Conservation (phyloP, 306 rosid genomes). For the Prosopis cineraria region DNA sequence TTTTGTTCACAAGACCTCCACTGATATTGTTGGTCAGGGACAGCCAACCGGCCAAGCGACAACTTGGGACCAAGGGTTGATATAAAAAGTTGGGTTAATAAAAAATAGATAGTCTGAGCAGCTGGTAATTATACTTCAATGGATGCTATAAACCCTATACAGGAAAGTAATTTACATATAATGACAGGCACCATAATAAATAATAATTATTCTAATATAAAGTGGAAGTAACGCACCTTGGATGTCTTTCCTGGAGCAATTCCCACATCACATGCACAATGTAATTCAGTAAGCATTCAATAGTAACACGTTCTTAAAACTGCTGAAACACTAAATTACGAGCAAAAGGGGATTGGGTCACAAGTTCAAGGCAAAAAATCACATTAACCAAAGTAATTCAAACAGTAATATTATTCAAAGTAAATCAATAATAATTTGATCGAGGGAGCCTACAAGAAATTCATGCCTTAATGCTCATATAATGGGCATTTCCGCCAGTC, state of each 20-base stretch:
- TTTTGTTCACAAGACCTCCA: neutral
- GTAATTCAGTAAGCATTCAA: conserved; percentile 44
- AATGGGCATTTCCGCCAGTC: neutral
- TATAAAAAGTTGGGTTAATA: conserved; percentile 4
- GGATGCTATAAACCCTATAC: neutral
- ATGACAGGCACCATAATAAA: neutral
- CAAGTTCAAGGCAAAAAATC: conserved; percentile 21
- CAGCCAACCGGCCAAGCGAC: neutral
- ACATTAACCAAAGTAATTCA: neutral
- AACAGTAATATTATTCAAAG: no score
- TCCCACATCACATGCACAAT: conserved; percentile 43
- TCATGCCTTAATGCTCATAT: neutral
- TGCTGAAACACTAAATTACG: conserved; percentile 29
- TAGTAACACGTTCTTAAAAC: conserved; percentile 31
- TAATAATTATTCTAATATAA: conserved; percentile 1
- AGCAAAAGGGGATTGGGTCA: conserved; percentile 19
- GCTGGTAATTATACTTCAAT: neutral
- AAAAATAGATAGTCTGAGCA: conserved; percentile 4
- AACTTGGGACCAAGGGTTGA: conserved; percentile 5
- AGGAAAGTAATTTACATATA: neutral
- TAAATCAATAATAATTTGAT: neutral
- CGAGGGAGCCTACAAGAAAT: neutral
- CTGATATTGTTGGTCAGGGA: neutral
- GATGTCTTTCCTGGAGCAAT: conserved; percentile 76
- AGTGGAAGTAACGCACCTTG: conserved; percentile 55